Evolutionary conservation across 257 asterid genomes (phyloP), one percentile per base, ranked within the genome.

Genomic region (Nicotiana paniculata): DNA sequence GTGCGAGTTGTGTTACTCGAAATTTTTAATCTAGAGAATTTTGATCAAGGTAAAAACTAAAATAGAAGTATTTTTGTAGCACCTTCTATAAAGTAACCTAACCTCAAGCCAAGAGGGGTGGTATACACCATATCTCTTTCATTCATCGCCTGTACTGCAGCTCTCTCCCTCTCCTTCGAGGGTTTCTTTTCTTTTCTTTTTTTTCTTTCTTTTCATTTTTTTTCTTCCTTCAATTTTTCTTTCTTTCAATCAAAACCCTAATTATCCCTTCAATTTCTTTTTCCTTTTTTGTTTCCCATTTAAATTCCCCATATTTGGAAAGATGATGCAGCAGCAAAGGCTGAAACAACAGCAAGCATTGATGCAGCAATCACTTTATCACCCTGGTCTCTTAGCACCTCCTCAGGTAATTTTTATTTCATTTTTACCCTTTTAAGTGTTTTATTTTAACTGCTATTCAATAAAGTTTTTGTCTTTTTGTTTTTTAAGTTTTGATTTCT

Each of bases 301-400:
- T 70, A 70, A 1, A 39, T 6, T 43, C 48, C n/a, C 61, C 18
- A 55, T n/a, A 63, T 32, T 17, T 39, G 33, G 62, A 46, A 43
- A 82, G 75, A 86, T 79, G 92, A 79, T 86, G 90, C 94, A 91
- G 82, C 92, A 89, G 75, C 95, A 86, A 85, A 88, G 93, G 90
- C 63, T 89, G 90, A 91, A 89, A 86, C 96, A 70, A 48, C 79
- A 92, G 79, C 93, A 88, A 81, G 95, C 93, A 35, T 59, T 94
- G 89, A 91, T 92, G 97, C 98, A 93, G 85, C 96, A 92, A 77
- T 89, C 98, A 24, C 92, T 94, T 35, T 94, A 92, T 82, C 96
- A 92, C 77, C 96, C 98, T 33, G 93, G 93, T 53, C 90, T 91
- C 61, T 75, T 92, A 58, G 93, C 92, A 53, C 89, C 90, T 82